Evolutionary conservation across 1,284 basidiomycete genomes (phyloP).

Genomic region (Kalmanozyma brasiliensis): DNA sequence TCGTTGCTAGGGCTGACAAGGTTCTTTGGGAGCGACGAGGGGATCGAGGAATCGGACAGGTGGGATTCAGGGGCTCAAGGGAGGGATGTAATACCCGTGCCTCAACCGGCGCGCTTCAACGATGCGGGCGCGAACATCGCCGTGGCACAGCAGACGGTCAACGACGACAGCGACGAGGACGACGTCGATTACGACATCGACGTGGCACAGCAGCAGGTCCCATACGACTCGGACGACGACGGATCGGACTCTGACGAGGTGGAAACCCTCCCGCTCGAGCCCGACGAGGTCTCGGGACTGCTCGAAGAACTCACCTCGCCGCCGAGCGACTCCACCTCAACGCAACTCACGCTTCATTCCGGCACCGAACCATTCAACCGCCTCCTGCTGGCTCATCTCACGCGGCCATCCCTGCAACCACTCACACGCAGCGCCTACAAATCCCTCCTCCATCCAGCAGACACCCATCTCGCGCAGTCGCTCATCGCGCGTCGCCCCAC

Average conservation of each 20-base stretch:
- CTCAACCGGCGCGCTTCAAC: too few relatives aligned
- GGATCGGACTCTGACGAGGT: constrained; percentile 1
- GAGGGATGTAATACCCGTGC: too few relatives aligned
- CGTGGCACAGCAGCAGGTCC: not conserved
- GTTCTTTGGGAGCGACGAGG: too few relatives aligned
- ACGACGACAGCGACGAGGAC: constrained; percentile 20
- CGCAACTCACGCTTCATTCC: constrained; percentile 20
- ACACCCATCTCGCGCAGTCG: constrained; percentile 17
- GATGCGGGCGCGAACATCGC: not conserved
- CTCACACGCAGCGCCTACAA: constrained; percentile 45
- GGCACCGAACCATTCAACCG: constrained; percentile 43
- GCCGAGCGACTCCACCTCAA: not conserved
- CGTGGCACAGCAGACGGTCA: not conserved
- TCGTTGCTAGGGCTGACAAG: too few relatives aligned
- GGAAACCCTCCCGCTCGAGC: constrained; percentile 9
- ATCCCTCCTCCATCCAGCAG: constrained; percentile 23
- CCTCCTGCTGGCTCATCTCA: constrained; percentile 46
- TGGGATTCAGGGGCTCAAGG: too few relatives aligned
- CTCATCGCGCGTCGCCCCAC: constrained; percentile 18
- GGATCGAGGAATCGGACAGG: too few relatives aligned
- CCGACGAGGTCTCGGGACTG: constrained; percentile 27
- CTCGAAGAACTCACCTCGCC: constrained; percentile 20
- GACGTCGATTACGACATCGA: constrained; percentile 24
- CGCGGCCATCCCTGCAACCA: constrained; percentile 19
- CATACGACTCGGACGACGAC: constrained; percentile 11